A percentile compares a stretch with the other conserved stretches of the same genome.
phyloP scores from a whole-genome alignment of 129 eudicot species.

The Flaveria bidentis region DNA sequence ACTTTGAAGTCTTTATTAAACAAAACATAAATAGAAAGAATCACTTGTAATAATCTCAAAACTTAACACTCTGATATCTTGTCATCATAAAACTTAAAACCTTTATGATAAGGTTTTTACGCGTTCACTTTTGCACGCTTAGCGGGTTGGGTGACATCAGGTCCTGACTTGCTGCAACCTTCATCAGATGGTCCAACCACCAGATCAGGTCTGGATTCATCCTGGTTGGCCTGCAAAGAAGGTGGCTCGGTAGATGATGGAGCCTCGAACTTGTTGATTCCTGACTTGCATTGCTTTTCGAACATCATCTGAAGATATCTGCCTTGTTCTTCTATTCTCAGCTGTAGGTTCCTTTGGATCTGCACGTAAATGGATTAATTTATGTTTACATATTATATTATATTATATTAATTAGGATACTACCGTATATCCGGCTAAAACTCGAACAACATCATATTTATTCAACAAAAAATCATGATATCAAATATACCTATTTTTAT shows the following conservation, averaged over 20 bases:
- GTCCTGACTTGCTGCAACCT: conserved; percentile 25
- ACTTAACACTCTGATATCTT: conserved; percentile 3
- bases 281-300: conserved; percentile 85
- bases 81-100: conserved; percentile 26
- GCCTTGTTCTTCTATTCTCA: conserved; percentile 95
- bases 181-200: conserved; percentile 37
- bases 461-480: conserved; percentile 8
- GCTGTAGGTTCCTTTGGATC: conserved; percentile 91
- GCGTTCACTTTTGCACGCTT: conserved; percentile 63
- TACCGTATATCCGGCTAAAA: background rate
- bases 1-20: conserved; percentile 29
- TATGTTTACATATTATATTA: background rate
- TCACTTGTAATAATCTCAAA: conserved; percentile 15
- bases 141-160: conserved; percentile 51
- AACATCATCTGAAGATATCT: conserved; percentile 86
- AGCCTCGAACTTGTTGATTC: conserved; percentile 45
- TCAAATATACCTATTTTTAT: background rate
- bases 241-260: conserved; percentile 40
- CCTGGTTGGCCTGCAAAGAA: conserved; percentile 17
- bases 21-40: conserved; percentile 17
- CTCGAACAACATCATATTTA: background rate
- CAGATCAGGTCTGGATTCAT: conserved; percentile 25
- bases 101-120: conserved; percentile 18
- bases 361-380: conserved; percentile 29
- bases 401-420: background rate